Conservation (phyloP, 1,139 yeast genomes). For the Zygosaccharomyces sapae region DNA sequence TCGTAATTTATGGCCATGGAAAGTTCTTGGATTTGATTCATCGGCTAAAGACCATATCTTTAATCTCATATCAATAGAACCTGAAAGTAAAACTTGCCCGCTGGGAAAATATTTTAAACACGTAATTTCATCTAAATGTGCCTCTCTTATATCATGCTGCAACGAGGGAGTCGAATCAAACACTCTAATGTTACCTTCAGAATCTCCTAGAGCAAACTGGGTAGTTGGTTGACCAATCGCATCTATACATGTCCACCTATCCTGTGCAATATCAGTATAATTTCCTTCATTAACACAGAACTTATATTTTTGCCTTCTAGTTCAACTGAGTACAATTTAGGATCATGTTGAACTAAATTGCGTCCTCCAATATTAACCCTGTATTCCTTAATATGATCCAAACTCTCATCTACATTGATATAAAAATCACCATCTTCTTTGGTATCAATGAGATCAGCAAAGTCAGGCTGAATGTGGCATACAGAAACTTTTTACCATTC, state of each 20-base stretch:
- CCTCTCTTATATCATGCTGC: slow-evolving; percentile 33
- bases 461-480: slow-evolving; percentile 42
- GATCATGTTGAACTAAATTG: slow-evolving; percentile 10
- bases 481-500: slow-evolving; percentile 11
- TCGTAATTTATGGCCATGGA: slow-evolving; percentile 45
- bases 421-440: slow-evolving; percentile 39
- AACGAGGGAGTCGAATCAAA: slow-evolving; percentile 19
- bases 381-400: slow-evolving; percentile 35
- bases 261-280: slow-evolving; percentile 8
- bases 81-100: slow-evolving; percentile 51
- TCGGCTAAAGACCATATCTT: slow-evolving; percentile 53
- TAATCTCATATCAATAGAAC: slow-evolving; percentile 52
- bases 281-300: slow-evolving; percentile 19
- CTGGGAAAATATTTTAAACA: slow-evolving; percentile 52
- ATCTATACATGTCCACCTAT: slow-evolving; percentile 15
- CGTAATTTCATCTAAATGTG: slow-evolving; percentile 48
- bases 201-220: slow-evolving; percentile 41
- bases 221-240: slow-evolving; percentile 3
- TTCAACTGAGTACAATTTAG: slow-evolving; percentile 14
- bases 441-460: slow-evolving; percentile 40
- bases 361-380: slow-evolving; percentile 22
- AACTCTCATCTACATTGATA: slow-evolving; percentile 39
- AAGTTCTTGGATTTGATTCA: slow-evolving; percentile 48
- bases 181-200: slow-evolving; percentile 41
- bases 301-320: slow-evolving; percentile 16